A percentile compares a stretch with the other conserved stretches of the same genome.
These are phyloP conservation scores for Ottelia alismoides DNA, from an alignment of 106 monocot genomes.

Conservation along the genomic window DNA sequence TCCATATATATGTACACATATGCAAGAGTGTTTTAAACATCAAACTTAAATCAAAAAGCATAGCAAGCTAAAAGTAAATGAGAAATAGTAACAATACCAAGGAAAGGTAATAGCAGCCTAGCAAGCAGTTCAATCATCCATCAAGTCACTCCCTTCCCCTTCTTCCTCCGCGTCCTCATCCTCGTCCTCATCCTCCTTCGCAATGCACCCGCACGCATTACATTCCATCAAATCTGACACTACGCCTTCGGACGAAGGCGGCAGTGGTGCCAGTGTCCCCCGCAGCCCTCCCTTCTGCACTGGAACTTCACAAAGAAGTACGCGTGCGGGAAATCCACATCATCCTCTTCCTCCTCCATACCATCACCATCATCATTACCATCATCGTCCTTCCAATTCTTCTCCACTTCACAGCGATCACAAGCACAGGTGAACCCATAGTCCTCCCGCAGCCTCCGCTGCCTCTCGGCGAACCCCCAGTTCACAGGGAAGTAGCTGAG, in stretches of 20 bases:
- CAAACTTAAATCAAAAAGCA: too few relatives aligned
- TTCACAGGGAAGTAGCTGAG: constrained; percentile 83
- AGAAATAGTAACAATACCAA: too few relatives aligned
- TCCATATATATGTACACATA: too few relatives aligned
- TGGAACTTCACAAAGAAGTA: constrained; percentile 75
- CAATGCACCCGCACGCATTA: constrained; percentile 64
- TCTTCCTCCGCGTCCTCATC: constrained; percentile 12
- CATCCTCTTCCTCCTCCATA: too few relatives aligned
- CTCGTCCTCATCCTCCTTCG: constrained; percentile 12
- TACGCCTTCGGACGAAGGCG: constrained; percentile 29
- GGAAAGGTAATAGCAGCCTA: too few relatives aligned
- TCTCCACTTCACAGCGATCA: constrained; percentile 74
- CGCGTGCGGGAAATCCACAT: constrained; percentile 60
- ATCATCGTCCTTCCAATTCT: constrained; percentile 67
- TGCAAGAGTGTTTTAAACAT: too few relatives aligned
- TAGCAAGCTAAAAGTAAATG: too few relatives aligned
- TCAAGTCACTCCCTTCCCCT: constrained; percentile 19
- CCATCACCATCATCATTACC: constrained; percentile 16
- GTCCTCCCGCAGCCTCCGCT: constrained; percentile 55
- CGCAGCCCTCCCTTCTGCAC: constrained; percentile 60
- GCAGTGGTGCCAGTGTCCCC: constrained; percentile 86
- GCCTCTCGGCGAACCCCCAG: constrained; percentile 61
- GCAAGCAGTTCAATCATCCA: constrained; percentile 26
- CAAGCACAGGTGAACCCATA: constrained; percentile 80
- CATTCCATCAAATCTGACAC: constrained; percentile 66